Conservation (phyloP, 176 grass and related monocot species). For the Pontederia paniculata region DNA sequence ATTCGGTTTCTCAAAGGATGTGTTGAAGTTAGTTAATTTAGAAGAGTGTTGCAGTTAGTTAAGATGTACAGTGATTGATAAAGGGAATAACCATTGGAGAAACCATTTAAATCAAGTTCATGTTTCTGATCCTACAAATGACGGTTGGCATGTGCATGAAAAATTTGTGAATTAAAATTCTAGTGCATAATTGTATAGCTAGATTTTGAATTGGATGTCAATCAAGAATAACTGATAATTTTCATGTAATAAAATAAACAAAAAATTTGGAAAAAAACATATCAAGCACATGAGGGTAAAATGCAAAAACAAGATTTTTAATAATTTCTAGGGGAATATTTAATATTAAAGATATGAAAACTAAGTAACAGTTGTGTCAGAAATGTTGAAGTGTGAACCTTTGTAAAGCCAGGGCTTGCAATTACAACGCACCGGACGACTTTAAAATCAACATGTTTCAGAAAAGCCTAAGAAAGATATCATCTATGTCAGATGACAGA, state of each 20-base stretch:
- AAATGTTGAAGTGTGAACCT: slow-evolving; percentile 39
- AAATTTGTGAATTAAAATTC: too few relatives aligned
- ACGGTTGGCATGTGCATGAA: too few relatives aligned
- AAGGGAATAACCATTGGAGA: not conserved
- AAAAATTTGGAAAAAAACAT: not conserved
- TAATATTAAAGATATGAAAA: not conserved
- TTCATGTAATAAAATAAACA: not conserved
- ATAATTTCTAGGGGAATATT: not conserved
- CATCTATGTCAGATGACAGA: slow-evolving; percentile 18
- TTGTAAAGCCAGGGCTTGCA: slow-evolving; percentile 96
- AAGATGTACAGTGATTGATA: too few relatives aligned
- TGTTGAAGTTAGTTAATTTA: too few relatives aligned
- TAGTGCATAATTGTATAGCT: too few relatives aligned
- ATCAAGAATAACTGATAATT: too few relatives aligned
- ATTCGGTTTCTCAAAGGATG: too few relatives aligned
- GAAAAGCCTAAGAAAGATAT: slow-evolving; percentile 44
- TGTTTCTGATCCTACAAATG: too few relatives aligned
- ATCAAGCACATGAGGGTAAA: not conserved
- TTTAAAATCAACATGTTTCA: slow-evolving; percentile 86
- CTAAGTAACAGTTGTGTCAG: not conserved
- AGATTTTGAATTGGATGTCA: too few relatives aligned
- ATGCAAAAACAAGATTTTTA: not conserved
- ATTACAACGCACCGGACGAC: slow-evolving; percentile 76
- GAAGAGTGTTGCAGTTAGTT: too few relatives aligned
- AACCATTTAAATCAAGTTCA: not conserved